phyloP scores from a whole-genome alignment of 2,329 filamentous ascomycete species.

The Colletotrichum liaoningense region DNA sequence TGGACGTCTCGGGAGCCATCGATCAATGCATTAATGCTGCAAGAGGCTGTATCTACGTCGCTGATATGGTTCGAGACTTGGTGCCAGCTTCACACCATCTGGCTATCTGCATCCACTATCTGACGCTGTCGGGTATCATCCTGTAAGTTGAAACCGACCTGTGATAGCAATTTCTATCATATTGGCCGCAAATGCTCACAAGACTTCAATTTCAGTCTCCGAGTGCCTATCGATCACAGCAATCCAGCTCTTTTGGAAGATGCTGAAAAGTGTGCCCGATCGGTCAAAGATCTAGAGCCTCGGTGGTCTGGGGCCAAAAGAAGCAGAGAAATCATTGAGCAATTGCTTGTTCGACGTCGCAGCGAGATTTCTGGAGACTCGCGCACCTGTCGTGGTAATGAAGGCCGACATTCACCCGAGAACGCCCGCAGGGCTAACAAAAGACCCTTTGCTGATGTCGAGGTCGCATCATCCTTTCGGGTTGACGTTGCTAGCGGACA shows the following conservation, averaged over 20 bases:
- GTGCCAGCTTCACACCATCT: slow-evolving; percentile 43
- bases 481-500: background rate
- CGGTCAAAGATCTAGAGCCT: slow-evolving; percentile 40
- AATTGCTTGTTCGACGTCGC: slow-evolving; percentile 34
- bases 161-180: background rate
- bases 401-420: background rate
- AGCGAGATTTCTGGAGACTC: background rate
- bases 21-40: slow-evolving; percentile 42
- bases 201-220: background rate
- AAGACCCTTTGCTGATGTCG: background rate
- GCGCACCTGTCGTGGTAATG: background rate
- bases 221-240: background rate
- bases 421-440: background rate
- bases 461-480: background rate
- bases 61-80: slow-evolving; percentile 40
- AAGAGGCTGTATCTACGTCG: slow-evolving; percentile 41
- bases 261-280: slow-evolving; percentile 37
- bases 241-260: slow-evolving; percentile 24
- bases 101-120: slow-evolving; percentile 42
- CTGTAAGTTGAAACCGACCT: slow-evolving; percentile 36
- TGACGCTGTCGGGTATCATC: slow-evolving; percentile 41
- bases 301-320: slow-evolving; percentile 41
- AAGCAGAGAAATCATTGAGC: slow-evolving; percentile 41
- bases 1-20: background rate
- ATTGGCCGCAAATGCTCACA: background rate